Evolutionary conservation across 768 basidiomycete genomes (phyloP), one percentile per base, ranked within the genome.

Genomic region (Tylopilus vinaceipallidus): DNA sequence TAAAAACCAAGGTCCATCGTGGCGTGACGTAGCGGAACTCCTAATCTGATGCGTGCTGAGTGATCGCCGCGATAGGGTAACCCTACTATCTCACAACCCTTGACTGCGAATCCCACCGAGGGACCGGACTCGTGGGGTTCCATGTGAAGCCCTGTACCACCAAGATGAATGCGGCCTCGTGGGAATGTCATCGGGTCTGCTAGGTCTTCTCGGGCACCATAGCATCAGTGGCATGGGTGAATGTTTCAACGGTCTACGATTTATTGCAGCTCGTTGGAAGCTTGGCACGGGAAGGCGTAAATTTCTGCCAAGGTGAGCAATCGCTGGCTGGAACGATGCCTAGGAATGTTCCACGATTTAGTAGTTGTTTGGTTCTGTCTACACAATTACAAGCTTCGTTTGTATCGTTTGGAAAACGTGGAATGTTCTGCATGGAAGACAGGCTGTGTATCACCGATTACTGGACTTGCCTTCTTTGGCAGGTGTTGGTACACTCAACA

Each of bases 361-460:
- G 22, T 22, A 19, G 19, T 38, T 54, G 49, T 64, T 62, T 64
- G 59, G 62, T 49, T 45, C 52, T 60, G 52, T 63, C 57, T 51
- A 41, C 29, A 43, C 12, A 54, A 57, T 57, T 60, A 53, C 60
- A 43, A 35, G 13, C 56, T 47, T 47, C 32, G 9, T 45, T 40
- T 20, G 24, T 16, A 24, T 17, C 13, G 32, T 40, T 26, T 49
- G 33, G 43, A 45, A 39, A 48, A 39, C 34, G 45, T 54, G 52
- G 62, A 65, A 63, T 36, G 49, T 63, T 63, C 62, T 63, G 47
- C 45, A 16, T 60, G 44, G 63, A 65, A 65, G 47, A 27, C 14
- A 9, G 50, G 55, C 58, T 54, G 57, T 54, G 58, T 41, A 29
- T 12, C 6, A 6, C 12, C 17, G 42, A 62, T 53, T 58, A 50